Conservation (phyloP, 2,329 filamentous ascomycete genomes). For the Cyphellophora europaea region DNA sequence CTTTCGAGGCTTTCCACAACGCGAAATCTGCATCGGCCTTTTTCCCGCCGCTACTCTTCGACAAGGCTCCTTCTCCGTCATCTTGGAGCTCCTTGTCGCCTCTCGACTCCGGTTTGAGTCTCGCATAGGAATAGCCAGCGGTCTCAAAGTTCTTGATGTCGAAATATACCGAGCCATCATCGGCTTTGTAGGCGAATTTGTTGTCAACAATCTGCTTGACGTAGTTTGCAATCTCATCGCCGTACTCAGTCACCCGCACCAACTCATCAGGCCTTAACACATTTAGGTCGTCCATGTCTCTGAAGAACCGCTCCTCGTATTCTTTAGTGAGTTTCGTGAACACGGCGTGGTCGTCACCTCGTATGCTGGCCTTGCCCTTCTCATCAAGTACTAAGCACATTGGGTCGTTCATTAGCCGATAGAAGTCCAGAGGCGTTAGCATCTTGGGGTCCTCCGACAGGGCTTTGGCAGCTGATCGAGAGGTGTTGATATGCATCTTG, state of each 20-base stretch:
- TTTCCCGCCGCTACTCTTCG: constrained; percentile 52
- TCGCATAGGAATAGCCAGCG: constrained; percentile 74
- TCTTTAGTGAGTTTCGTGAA: constrained; percentile 79
- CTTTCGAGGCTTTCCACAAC: constrained; percentile 86
- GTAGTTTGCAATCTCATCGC: constrained; percentile 75
- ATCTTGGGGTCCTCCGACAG: constrained; percentile 26
- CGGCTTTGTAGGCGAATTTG: constrained; percentile 67
- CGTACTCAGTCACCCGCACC: constrained; percentile 87
- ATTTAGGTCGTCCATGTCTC: constrained; percentile 80
- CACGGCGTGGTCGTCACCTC: constrained; percentile 58
- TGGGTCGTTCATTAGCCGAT: constrained; percentile 54
- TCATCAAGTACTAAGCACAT: constrained; percentile 74
- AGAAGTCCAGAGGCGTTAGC: constrained; percentile 38
- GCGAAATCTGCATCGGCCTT: constrained; percentile 76
- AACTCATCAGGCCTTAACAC: constrained; percentile 72
- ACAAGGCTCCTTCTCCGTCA: constrained; percentile 79
- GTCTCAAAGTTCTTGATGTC: constrained; percentile 81
- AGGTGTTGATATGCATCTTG: constrained; percentile 75
- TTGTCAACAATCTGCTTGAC: constrained; percentile 76
- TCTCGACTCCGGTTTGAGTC: constrained; percentile 74
- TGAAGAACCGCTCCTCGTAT: constrained; percentile 79
- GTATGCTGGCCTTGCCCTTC: constrained; percentile 46
- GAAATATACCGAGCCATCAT: constrained; percentile 85
- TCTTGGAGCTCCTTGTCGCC: constrained; percentile 75
- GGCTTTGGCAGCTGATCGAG: constrained; percentile 43